Evolutionary conservation across 177 flowering plant species (phyloP), one percentile per base, ranked within the genome.

Genomic region (Vitis hybrid): DNA sequence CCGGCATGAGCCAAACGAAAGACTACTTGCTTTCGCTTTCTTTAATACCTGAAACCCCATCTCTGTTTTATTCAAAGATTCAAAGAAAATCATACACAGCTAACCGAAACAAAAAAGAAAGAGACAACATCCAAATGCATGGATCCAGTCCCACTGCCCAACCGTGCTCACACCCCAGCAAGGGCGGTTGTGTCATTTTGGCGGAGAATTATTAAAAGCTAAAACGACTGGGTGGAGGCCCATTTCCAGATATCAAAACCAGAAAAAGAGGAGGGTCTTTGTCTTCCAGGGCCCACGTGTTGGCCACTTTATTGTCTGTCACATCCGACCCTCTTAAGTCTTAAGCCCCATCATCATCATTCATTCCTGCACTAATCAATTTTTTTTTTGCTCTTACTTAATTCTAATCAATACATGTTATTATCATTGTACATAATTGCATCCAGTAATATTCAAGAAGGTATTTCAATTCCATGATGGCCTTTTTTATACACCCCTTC

Each of bases 231-330:
- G 39, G 7, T 33, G 5, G 39, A 33, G 39, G 39, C 56, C 49
- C 56, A 55, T 49, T 22, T 8, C 60, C 70, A 65, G 49, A 15
- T 58, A 59, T 57, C 64, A 62, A 62, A 19, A 52, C 71, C 52
- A 20, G 4, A 39, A 57, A 57, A 51, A 22, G 31, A 8, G 22
- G 22, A n/a, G 51, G 4, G 50, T 58, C 16, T 31, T 52, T 13
- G 1, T 1, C 16, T 19, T 49, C 2, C 1, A 53, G 72, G 73
- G 19, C 67, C 70, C 51, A 20, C 0, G 22, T 75, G 77, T 70
- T 65, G 26, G 70, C 77, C 77, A 70, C 74, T 75, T 75, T 68
- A 3, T 60, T 60, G 33, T 55, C 62, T 15, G 53, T 65, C 65
- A 50, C 59, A 52, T 52, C 26, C 15, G 7, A 0, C 49, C 18